Evolutionary conservation across 2,329 filamentous ascomycete species (phyloP), one percentile per base, ranked within the genome.

Genomic region (Dactylellina haptotyla): DNA sequence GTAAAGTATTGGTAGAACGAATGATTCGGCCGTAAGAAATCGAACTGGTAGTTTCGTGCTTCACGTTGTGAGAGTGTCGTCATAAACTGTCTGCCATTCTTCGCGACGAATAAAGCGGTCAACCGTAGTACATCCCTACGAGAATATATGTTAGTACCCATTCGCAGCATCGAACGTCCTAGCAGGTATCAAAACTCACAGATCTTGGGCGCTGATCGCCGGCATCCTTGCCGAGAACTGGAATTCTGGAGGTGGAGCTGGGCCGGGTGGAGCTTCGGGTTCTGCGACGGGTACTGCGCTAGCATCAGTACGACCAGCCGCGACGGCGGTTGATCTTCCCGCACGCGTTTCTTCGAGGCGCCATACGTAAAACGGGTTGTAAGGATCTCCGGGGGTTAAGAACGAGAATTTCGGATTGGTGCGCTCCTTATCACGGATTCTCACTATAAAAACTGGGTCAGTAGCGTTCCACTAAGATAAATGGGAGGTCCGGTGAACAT

Each of bases 181-280:
- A 37, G 20, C 54, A 16, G 34, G 75, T n/a, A 85, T 86, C 69
- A 89, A 83, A 23, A 89, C 84, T 59, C 89, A 88, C 74, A 98
- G 83, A 84, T 99, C 95, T 81, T 96, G 91, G 76, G 96, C 92
- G 82, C 90, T 97, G 83, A 99, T 97, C 77, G 93, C 94, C 67
- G 95, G 95, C 92, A 98, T 97, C 80, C 93, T 90, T 77, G 95
- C 93, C 64, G 92, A 97, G 83, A 97, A 99, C 77, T 91, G 87
- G 79, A 96, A 98, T 78, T 93, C 90, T 66, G 90, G 87, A 14
- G 95, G 95, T 79, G 93, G 88, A 45, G 90, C 88, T 5, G 94
- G 94, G 20, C 93, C 94, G 81, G 90, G 87, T 45, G 92, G 89
- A 80, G 90, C 92, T 80, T 87, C 86, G 54, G 81, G 84, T 77